Evolutionary conservation across 768 basidiomycete species (phyloP).

Genomic region (Amanita jacksonii): DNA sequence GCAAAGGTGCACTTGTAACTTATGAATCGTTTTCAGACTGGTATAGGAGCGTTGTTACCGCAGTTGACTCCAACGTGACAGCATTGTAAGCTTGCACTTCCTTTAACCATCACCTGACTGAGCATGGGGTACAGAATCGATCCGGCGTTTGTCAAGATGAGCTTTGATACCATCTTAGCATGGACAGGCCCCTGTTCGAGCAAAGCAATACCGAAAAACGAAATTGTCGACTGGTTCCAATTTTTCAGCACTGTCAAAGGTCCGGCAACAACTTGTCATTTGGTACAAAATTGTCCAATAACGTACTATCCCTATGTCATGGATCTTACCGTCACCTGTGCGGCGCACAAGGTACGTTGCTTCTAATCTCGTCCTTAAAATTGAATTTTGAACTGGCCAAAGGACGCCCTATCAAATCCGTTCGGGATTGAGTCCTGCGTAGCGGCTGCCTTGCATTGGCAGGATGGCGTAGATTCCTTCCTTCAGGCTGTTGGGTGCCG

Average conservation of each 20-base stretch:
- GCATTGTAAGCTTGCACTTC: conserved; percentile 4
- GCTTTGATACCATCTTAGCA: conserved; percentile 9
- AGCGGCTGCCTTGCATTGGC: conserved; percentile 7
- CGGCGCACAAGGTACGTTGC: conserved; percentile 2
- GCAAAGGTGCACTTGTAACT: not conserved
- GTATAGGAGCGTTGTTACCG: conserved; percentile 1
- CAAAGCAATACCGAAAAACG: conserved; percentile 4
- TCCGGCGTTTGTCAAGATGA: conserved; percentile 8
- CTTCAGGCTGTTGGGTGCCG: conserved; percentile 8
- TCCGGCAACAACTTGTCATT: conserved; percentile 4
- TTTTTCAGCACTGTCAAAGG: conserved; percentile 7
- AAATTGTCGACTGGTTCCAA: conserved; percentile 10
- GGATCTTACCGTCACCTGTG: conserved; percentile 6
- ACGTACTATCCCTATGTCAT: conserved; percentile 6
- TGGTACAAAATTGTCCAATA: conserved; percentile 4
- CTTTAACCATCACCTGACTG: too few relatives aligned
- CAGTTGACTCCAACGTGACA: conserved; percentile 1
- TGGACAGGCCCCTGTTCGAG: conserved; percentile 9
- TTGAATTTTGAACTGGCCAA: not conserved
- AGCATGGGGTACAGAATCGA: conserved; percentile 1
- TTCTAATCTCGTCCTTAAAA: too few relatives aligned
- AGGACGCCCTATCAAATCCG: conserved; percentile 5
- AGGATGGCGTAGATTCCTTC: conserved; percentile 8
- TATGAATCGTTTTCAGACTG: conserved; percentile 4
- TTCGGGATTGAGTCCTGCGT: conserved; percentile 4